Evolutionary conservation across 768 basidiomycete genomes (phyloP).

Genomic region (Filobasidium wieringae): DNA sequence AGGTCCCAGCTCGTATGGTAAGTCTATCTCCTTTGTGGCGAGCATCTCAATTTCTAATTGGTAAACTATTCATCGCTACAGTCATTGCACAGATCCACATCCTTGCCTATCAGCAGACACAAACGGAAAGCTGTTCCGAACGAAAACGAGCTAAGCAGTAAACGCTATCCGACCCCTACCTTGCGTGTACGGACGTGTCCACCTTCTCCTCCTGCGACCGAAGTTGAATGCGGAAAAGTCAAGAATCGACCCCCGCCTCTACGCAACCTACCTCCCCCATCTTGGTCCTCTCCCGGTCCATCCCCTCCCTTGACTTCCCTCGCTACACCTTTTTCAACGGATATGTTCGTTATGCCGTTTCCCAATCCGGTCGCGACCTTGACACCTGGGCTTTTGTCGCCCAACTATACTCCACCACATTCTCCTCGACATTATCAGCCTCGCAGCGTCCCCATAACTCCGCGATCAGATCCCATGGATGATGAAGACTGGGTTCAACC

Average conservation of each 20-base stretch:
- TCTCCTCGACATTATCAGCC: not conserved
- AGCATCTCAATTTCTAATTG: not conserved
- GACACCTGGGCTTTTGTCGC: not conserved
- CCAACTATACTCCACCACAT: not conserved
- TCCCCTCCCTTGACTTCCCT: constrained; percentile 14
- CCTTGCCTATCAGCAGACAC: not conserved
- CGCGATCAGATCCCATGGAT: not conserved
- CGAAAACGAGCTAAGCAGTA: not conserved
- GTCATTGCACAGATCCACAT: not conserved
- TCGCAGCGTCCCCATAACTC: not conserved
- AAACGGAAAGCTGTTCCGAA: constrained; percentile 5
- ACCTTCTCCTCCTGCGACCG: not conserved
- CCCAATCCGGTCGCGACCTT: constrained; percentile 1
- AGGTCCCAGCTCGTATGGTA: not conserved
- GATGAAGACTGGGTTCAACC: not conserved
- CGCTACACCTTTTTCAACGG: constrained; percentile 12
- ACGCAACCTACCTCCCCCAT: constrained; percentile 13
- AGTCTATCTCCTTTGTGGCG: not conserved
- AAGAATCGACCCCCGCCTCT: constrained; percentile 11
- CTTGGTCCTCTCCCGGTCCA: constrained; percentile 15
- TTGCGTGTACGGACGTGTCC: not conserved
- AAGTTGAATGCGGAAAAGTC: not conserved
- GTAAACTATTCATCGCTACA: not conserved
- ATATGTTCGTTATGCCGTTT: constrained; percentile 11
- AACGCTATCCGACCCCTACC: not conserved